Evolutionary conservation across 371 early-diverging fungal species (phyloP).

Genomic region (Haplosporangium sp.): DNA sequence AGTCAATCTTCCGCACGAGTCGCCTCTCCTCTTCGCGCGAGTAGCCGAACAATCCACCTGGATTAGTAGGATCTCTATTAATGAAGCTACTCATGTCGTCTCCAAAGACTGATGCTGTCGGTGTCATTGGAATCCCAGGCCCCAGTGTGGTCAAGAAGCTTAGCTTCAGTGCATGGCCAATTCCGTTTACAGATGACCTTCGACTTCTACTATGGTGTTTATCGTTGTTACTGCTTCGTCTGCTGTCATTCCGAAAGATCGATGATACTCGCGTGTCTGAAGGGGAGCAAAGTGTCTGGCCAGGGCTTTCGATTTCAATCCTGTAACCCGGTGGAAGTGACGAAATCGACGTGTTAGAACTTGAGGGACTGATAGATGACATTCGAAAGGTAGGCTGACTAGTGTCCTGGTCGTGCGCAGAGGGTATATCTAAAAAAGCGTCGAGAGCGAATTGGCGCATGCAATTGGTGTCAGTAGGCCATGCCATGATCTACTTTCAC

Average conservation of each 20-base stretch:
- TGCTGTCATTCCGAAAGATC: neutral
- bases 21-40: constrained; percentile 41
- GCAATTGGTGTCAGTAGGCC: neutral
- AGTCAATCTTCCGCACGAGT: constrained; percentile 51
- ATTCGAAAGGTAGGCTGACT: constrained; percentile 6
- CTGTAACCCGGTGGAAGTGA: neutral
- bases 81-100: constrained; percentile 30
- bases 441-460: neutral
- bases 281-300: constrained; percentile 3
- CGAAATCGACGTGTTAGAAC: neutral
- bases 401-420: neutral
- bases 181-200: constrained; percentile 18
- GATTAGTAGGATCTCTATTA: constrained; percentile 15
- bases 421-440: constrained; percentile 6
- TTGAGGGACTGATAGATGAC: constrained; percentile 1
- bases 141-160: constrained; percentile 42
- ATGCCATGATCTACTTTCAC: too few relatives aligned
- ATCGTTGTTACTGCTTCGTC: neutral
- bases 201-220: neutral
- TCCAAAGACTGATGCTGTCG: constrained; percentile 44
- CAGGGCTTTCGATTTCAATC: neutral
- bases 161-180: constrained; percentile 36
- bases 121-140: constrained; percentile 40
- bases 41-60: constrained; percentile 43
- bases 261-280: constrained; percentile 5